Conservation (phyloP, 2,329 filamentous ascomycete species). For the Aureobasidium sp. region DNA sequence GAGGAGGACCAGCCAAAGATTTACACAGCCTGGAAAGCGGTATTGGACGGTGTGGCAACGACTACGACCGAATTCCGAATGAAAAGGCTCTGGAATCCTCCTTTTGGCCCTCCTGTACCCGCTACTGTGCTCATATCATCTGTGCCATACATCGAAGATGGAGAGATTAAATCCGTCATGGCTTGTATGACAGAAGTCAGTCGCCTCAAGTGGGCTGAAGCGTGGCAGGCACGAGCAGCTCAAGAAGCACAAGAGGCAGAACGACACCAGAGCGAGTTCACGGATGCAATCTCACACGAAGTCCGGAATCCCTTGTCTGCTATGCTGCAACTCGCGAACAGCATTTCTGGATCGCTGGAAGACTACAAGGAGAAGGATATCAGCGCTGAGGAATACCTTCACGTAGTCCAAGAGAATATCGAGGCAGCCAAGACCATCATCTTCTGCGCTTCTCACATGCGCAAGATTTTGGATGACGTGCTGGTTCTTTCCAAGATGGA, state of each 20-base stretch:
- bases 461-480: constrained; percentile 41
- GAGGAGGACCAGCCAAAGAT: constrained; percentile 30
- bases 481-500: constrained; percentile 36
- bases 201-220: constrained; percentile 21
- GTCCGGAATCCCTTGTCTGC: constrained; percentile 40
- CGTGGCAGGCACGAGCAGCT: constrained; percentile 25
- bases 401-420: constrained; percentile 2
- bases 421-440: constrained; percentile 18
- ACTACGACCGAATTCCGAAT: constrained; percentile 37
- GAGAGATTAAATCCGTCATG: constrained; percentile 13
- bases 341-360: constrained; percentile 30
- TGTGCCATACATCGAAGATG: constrained; percentile 5
- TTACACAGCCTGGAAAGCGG: constrained; percentile 34
- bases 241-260: constrained; percentile 33
- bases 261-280: constrained; percentile 31
- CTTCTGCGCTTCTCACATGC: background rate
- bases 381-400: background rate
- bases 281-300: constrained; percentile 35
- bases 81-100: constrained; percentile 9
- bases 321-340: constrained; percentile 40
- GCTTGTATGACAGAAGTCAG: constrained; percentile 14
- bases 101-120: background rate
- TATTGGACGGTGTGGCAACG: constrained; percentile 31
- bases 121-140: constrained; percentile 7
- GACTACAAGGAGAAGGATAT: background rate